phyloP scores from a whole-genome alignment of 2,329 filamentous ascomycete species.

The Aspergillus viridinutans region DNA sequence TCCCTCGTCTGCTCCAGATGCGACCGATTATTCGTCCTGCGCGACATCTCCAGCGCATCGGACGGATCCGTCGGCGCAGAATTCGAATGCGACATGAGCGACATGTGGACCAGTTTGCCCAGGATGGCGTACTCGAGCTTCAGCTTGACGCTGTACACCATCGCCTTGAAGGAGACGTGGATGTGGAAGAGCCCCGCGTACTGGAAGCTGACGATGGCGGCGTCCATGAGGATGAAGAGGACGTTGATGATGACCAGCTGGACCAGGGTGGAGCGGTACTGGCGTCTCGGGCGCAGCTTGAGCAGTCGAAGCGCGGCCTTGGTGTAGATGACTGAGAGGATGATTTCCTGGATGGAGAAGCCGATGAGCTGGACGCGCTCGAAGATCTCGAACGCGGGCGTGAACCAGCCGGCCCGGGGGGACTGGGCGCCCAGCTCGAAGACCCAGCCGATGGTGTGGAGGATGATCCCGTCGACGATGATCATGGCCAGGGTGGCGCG shows the following conservation, averaged over 20 bases:
- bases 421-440: conserved; percentile 44
- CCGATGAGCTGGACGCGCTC: conserved; percentile 38
- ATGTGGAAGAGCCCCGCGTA: conserved; percentile 38
- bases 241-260: conserved; percentile 53
- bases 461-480: conserved; percentile 48
- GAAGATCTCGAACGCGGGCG: conserved; percentile 24
- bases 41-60: background rate
- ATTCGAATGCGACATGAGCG: background rate
- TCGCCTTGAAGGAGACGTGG: conserved; percentile 38
- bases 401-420: conserved; percentile 2
- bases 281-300: conserved; percentile 19
- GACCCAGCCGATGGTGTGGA: conserved; percentile 51
- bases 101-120: conserved; percentile 38
- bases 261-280: conserved; percentile 38
- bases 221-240: conserved; percentile 45
- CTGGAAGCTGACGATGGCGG: conserved; percentile 38
- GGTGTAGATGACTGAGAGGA: conserved; percentile 47
- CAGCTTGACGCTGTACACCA: conserved; percentile 33
- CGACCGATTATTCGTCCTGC: background rate
- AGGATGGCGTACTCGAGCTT: conserved; percentile 55
- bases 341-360: conserved; percentile 42
- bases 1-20: background rate
- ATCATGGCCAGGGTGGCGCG: conserved; percentile 54
- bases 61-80: background rate
- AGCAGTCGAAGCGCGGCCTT: conserved; percentile 46